phyloP scores from a whole-genome alignment of 208 protist genomes.

The Leishmania guyanensis region DNA sequence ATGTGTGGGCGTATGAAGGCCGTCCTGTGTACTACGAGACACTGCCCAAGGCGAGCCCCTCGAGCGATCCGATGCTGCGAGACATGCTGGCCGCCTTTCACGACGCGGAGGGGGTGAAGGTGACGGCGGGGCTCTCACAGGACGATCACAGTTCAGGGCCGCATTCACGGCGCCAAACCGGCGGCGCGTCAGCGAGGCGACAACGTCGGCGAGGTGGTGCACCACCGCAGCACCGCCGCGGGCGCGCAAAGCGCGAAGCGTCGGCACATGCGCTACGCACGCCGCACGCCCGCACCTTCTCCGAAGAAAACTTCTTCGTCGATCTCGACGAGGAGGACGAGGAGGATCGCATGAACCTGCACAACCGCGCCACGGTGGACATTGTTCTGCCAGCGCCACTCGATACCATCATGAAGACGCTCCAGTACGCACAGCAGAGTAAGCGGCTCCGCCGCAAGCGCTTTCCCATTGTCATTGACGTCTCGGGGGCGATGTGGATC shows the following conservation, averaged over 20 bases:
- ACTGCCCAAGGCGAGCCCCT: constrained; percentile 10
- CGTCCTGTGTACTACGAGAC: constrained; percentile 28
- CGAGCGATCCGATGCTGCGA: constrained; percentile 28
- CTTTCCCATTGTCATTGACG: constrained; percentile 77
- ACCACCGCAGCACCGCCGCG: neutral
- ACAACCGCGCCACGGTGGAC: constrained; percentile 74
- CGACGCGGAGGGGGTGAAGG: neutral
- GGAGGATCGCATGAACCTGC: constrained; percentile 62
- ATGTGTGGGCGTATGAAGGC: constrained; percentile 9
- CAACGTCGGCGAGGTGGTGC: neutral
- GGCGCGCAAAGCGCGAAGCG: neutral
- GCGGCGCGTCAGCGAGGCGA: neutral
- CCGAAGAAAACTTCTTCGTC: constrained; percentile 13
- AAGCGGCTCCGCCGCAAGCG: constrained; percentile 53
- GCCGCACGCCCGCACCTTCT: constrained; percentile 12
- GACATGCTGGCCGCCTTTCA: constrained; percentile 24
- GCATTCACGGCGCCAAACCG: neutral
- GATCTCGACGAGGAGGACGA: constrained; percentile 41
- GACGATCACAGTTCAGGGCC: neutral
- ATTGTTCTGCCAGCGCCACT: constrained; percentile 58
- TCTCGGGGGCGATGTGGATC: constrained; percentile 87
- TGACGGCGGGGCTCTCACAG: neutral
- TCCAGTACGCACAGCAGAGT: constrained; percentile 47
- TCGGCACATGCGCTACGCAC: neutral
- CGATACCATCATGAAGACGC: constrained; percentile 56